Evolutionary conservation across 2,329 filamentous ascomycete genomes (phyloP).

Genomic region (Calonectria pseudoreteaudii): DNA sequence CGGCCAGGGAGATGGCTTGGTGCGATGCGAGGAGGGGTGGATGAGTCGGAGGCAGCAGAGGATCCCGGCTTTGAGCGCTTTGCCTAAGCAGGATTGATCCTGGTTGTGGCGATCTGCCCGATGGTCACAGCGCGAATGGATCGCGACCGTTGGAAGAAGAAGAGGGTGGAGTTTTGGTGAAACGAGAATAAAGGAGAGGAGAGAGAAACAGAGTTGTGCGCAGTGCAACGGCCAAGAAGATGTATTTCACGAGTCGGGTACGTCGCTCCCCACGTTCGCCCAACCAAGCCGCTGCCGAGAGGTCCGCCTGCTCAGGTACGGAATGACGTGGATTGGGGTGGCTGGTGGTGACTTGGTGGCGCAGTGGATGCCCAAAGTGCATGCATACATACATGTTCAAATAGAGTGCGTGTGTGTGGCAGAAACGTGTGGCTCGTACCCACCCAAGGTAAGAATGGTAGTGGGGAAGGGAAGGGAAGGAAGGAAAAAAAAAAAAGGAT

Average conservation of each 20-base stretch:
- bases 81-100: conserved; percentile 4
- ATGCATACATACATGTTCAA: conserved; percentile 4
- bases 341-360: conserved; percentile 38
- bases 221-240: not conserved
- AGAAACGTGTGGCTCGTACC: not conserved
- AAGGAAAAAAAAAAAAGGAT: not conserved
- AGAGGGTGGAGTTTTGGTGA: not conserved
- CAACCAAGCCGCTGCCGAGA: conserved; percentile 21
- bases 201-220: not conserved
- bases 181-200: not conserved
- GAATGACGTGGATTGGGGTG: conserved; percentile 44
- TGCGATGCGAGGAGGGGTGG: conserved; percentile 21
- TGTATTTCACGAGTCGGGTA: conserved; percentile 22
- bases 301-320: conserved; percentile 9
- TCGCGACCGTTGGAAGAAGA: not conserved
- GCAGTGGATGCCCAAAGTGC: conserved; percentile 31
- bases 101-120: not conserved
- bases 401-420: conserved; percentile 14
- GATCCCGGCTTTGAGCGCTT: conserved; percentile 16
- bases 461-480: too few species aligned
- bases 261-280: conserved; percentile 23
- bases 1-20: conserved; percentile 12
- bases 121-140: not conserved
- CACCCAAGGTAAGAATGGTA: not conserved
- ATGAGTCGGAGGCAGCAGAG: not conserved